A percentile compares a stretch with the other conserved stretches of the same genome.
These are phyloP conservation scores for Lepiota venenata DNA, from an alignment of 768 basidiomycete genomes.

Conservation along the genomic window DNA sequence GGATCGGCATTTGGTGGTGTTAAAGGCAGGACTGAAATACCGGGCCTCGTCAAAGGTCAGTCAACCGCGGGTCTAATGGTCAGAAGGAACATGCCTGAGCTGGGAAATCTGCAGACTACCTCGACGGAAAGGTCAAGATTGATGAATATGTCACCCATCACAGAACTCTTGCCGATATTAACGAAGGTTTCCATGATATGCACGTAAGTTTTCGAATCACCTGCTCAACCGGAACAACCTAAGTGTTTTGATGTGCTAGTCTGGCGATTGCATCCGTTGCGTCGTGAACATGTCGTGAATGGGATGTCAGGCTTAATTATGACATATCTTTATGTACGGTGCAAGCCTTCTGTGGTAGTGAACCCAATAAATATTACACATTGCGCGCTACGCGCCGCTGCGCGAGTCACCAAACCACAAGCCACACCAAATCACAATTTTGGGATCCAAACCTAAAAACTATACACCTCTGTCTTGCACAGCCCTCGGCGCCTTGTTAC, in stretches of 20 bases:
- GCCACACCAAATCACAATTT: neutral
- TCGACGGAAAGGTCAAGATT: conserved; percentile 77
- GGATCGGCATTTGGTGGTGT: conserved; percentile 97
- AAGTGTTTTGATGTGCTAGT: conserved; percentile 32
- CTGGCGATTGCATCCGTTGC: conserved; percentile 89
- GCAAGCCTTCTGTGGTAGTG: neutral
- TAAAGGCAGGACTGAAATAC: conserved; percentile 94
- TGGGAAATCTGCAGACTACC: conserved; percentile 62
- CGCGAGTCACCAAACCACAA: neutral
- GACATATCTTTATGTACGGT: neutral
- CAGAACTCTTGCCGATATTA: conserved; percentile 70
- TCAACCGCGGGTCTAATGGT: conserved; percentile 1
- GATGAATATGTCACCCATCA: conserved; percentile 97
- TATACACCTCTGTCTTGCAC: conserved; percentile 53
- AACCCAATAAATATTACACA: neutral
- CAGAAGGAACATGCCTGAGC: neutral
- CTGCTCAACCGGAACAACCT: conserved; percentile 1
- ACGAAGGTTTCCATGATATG: conserved; percentile 93
- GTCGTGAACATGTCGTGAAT: conserved; percentile 83
- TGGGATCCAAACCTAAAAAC: neutral
- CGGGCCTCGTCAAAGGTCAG: conserved; percentile 86
- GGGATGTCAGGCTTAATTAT: neutral
- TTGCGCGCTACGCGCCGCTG: neutral
- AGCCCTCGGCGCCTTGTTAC: conserved; percentile 40
- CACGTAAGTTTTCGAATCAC: conserved; percentile 63